phyloP scores from a whole-genome alignment of 2,329 filamentous ascomycete species.

The Colletotrichum somersetense region DNA sequence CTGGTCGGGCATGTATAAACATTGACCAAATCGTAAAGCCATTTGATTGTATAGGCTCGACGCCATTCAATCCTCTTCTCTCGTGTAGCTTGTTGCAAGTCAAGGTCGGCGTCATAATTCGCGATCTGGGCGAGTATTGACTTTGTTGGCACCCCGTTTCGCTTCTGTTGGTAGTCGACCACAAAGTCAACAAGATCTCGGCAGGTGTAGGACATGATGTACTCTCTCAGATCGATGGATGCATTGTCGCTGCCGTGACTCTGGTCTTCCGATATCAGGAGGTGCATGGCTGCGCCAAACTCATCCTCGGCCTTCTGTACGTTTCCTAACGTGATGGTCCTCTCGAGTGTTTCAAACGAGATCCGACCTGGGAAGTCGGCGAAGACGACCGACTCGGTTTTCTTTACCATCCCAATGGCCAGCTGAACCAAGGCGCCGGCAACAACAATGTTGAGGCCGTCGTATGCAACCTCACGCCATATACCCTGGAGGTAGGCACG shows the following conservation, averaged over 20 bases:
- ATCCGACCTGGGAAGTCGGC: slow-evolving; percentile 61
- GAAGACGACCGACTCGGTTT: slow-evolving; percentile 55
- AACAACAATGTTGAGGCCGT: slow-evolving; percentile 59
- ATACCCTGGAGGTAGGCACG: slow-evolving; percentile 55
- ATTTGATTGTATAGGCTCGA: slow-evolving; percentile 62
- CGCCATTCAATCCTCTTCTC: slow-evolving; percentile 60
- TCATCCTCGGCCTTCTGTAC: slow-evolving; percentile 48
- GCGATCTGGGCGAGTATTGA: slow-evolving; percentile 54
- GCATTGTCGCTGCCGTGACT: slow-evolving; percentile 42
- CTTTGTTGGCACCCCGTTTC: slow-evolving; percentile 61
- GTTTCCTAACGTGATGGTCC: slow-evolving; percentile 55
- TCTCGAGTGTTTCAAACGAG: slow-evolving; percentile 57
- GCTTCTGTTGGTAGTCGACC: slow-evolving; percentile 58
- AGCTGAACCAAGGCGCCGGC: slow-evolving; percentile 58
- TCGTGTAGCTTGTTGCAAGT: slow-evolving; percentile 54
- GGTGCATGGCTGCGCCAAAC: slow-evolving; percentile 43
- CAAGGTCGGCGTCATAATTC: slow-evolving; percentile 57
- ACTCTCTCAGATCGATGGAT: slow-evolving; percentile 56
- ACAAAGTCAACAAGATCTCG: slow-evolving; percentile 59
- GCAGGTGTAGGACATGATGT: slow-evolving; percentile 58
- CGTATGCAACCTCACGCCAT: slow-evolving; percentile 60
- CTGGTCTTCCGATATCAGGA: background rate
- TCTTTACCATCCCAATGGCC: slow-evolving; percentile 57
- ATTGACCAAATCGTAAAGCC: slow-evolving; percentile 66
- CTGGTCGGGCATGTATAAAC: slow-evolving; percentile 56